Evolutionary conservation across 1,284 basidiomycete genomes (phyloP), one percentile per base, ranked within the genome.

Genomic region (Irpex rosettiformis): DNA sequence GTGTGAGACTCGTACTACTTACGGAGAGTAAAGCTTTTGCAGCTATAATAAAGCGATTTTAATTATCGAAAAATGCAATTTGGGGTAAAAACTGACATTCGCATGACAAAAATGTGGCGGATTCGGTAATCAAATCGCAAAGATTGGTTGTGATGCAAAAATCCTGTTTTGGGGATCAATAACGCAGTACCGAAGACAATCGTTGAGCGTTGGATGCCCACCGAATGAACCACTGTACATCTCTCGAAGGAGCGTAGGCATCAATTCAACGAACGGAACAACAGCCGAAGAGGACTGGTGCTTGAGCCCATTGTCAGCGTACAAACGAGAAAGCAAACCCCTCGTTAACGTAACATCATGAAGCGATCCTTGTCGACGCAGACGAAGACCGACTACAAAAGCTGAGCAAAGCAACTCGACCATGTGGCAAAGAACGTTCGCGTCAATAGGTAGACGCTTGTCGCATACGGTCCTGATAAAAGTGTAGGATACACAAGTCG

Each of bases 331-430:
- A n/a, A 82, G 58, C 80, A 80, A 84, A 53, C 74, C 77, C 13
- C 76, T 73, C 0, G 81, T 82, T 27, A 85, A 70, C 2, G 76
- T 76, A 11, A 80, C 63, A 10, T 74, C 72, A 54, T 84, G 77
- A 0, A 81, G 65, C 13, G 64, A 66, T 0, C 60, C 62, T 1
- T 30, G 33, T 0, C 43, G 62, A 11, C 67, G 60, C 29, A 69
- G 57, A 16, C 68, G 70, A 55, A 63, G 65, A 2, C 74, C 65
- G 0, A 83, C 54, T 4, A 77, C 66, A 10, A 75, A 64, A 3
- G 72, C 72, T 1, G 71, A 70, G 40, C 75, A 72, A 0, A 83
- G 62, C 22, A 69, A 66, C 47, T 85, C 84, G 37, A 81, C 58
- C 27, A 77, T 65, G 54, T 81, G 76, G 56, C 80, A 82, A 0